phyloP scores from a whole-genome alignment of 2,329 filamentous ascomycete species.

The Pestalotiopsis sp. region DNA sequence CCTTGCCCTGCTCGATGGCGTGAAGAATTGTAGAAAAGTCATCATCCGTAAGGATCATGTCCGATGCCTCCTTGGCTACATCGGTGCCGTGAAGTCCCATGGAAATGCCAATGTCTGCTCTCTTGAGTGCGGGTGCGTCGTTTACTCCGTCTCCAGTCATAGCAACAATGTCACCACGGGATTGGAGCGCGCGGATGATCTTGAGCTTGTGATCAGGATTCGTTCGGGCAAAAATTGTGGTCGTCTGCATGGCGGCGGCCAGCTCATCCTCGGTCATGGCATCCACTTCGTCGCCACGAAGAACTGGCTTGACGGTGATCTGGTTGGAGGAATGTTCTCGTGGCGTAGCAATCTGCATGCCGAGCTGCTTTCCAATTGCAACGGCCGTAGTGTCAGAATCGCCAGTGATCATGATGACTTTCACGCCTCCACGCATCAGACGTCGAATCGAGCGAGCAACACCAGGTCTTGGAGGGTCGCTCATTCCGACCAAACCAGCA shows the following conservation, averaged over 20 bases:
- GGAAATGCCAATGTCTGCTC: slow-evolving; percentile 95
- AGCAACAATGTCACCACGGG: slow-evolving; percentile 92
- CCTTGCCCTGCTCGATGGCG: slow-evolving; percentile 98
- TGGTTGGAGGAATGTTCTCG: slow-evolving; percentile 57
- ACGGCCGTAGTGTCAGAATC: slow-evolving; percentile 94
- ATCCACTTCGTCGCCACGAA: slow-evolving; percentile 91
- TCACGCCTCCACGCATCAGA: slow-evolving; percentile 91
- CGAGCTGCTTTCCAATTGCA: slow-evolving; percentile 92
- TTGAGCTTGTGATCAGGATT: slow-evolving; percentile 98
- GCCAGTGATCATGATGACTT: slow-evolving; percentile 98
- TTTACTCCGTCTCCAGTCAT: slow-evolving; percentile 99
- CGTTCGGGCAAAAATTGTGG: slow-evolving; percentile 93
- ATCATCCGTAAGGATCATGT: slow-evolving; percentile 90
- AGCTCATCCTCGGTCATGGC: slow-evolving; percentile 86
- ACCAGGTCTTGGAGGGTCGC: slow-evolving; percentile 88
- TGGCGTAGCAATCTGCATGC: slow-evolving; percentile 75
- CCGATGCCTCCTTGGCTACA: slow-evolving; percentile 94
- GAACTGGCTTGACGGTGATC: slow-evolving; percentile 69
- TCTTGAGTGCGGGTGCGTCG: slow-evolving; percentile 94
- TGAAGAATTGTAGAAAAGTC: slow-evolving; percentile 90
- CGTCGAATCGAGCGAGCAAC: slow-evolving; percentile 88
- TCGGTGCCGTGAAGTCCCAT: slow-evolving; percentile 97
- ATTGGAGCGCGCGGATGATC: slow-evolving; percentile 89
- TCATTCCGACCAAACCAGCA: slow-evolving; percentile 94
- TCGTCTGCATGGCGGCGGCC: slow-evolving; percentile 80